Evolutionary conservation across 129 eudicot genomes (phyloP), one percentile per base, ranked within the genome.

Genomic region (Heracleum sosnowskyi): DNA sequence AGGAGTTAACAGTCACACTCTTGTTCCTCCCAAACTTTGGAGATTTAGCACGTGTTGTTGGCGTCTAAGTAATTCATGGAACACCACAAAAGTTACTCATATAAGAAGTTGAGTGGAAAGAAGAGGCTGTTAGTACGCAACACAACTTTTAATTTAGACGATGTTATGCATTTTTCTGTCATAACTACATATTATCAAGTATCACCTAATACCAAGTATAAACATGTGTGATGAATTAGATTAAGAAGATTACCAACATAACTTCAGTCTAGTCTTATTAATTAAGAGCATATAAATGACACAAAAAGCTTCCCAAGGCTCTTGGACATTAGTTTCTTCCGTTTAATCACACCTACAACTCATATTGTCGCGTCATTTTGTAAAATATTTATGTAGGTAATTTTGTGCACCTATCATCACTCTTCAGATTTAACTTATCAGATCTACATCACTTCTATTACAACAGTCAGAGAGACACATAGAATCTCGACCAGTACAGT

Each of bases 11-110:
- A 44, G 77, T 62, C 42, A 83, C 69, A 79, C 79, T 85, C 79
- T 92, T 95, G 84, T 69, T 72, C 80, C 96, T 90, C 69, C 99
- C 97, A 42, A 95, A 87, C 87, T 90, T 95, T 1, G 99, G 99
- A 80, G 99, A 88, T 83, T 7, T 78, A 11, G 99, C 69, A n/a
- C 97, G 95, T 2, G 99, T 95, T 20, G 88, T 85, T 73, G 99
- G 97, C 84, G 84, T 87, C 99, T 95, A 47, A 28, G 16, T 73
- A 36, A 42, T 46, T 7, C 11, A 73, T 10, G 53, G 76, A n/a
- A 24, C 11, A 31, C 51, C 33, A 41, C n/a, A n/a, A 22, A 39
- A 71, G 8, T 36, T 72, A 41, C 76, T 40, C 33, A 70, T 11
- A 68, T 12, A 33, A 31, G n/a, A 68, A 68, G 73, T 2, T 15